These are phyloP conservation scores for Starmerella davenportii DNA, from an alignment of 805 yeast genomes.

Conservation along the genomic window DNA sequence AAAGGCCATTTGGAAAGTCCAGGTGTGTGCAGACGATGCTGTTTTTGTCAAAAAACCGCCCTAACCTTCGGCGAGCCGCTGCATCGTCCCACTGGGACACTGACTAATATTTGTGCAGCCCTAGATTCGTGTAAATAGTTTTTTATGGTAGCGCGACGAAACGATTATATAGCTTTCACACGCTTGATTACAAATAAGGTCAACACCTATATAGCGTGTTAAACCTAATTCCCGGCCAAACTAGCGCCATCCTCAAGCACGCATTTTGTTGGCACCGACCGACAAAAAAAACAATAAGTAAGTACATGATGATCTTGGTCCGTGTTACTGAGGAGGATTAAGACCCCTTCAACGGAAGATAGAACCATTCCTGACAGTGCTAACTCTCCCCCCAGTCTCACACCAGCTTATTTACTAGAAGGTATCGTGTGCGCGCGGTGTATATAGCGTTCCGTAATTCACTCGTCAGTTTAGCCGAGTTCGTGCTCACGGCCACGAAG, in stretches of 20 bases:
- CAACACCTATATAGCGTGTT: too few relatives aligned
- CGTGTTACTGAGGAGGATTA: constrained; percentile 26
- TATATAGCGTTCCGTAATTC: constrained; percentile 18
- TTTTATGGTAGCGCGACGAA: too few relatives aligned
- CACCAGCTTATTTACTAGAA: constrained; percentile 1
- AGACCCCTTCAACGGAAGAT: constrained; percentile 25
- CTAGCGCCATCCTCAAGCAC: too few relatives aligned
- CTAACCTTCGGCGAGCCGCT: background rate
- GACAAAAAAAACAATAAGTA: background rate
- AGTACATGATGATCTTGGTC: constrained; percentile 22
- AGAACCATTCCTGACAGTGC: constrained; percentile 19
- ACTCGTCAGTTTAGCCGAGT: constrained; percentile 17
- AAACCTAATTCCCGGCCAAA: too few relatives aligned
- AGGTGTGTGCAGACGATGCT: too few relatives aligned
- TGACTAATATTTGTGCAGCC: too few relatives aligned
- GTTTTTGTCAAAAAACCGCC: too few relatives aligned
- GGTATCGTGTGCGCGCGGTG: constrained; percentile 16
- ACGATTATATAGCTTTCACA: too few relatives aligned
- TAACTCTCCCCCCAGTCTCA: constrained; percentile 6
- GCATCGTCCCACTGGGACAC: background rate
- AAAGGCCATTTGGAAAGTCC: constrained; percentile 51
- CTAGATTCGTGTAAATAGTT: too few relatives aligned
- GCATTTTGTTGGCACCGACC: background rate
- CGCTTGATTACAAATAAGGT: too few relatives aligned
- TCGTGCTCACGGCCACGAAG: constrained; percentile 15